Conservation (phyloP, 345 rosid species). For the Cardamine chenopodiifolia region DNA sequence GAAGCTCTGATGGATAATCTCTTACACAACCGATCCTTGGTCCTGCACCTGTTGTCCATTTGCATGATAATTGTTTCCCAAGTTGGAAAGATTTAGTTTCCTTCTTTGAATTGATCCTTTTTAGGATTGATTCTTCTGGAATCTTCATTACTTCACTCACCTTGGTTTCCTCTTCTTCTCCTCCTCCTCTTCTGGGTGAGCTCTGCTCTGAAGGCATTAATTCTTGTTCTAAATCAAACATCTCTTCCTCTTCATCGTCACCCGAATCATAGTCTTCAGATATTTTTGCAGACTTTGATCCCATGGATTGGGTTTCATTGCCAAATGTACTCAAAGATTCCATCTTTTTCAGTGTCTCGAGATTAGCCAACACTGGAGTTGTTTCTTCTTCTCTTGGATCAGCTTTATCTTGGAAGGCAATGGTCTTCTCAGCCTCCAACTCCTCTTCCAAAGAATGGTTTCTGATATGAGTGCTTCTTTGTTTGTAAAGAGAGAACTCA, state of each 20-base stretch:
- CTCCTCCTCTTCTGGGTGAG: slow-evolving; percentile 31
- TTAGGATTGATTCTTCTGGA: slow-evolving; percentile 55
- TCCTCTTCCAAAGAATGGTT: slow-evolving; percentile 66
- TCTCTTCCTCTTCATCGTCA: slow-evolving; percentile 44
- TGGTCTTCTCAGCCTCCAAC: slow-evolving; percentile 46
- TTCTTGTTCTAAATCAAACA: slow-evolving; percentile 39
- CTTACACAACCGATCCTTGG: slow-evolving; percentile 94
- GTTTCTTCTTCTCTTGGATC: slow-evolving; percentile 43
- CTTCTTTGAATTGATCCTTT: slow-evolving; percentile 65
- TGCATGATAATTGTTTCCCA: slow-evolving; percentile 81
- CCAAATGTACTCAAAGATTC: slow-evolving; percentile 39
- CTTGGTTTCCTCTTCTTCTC: slow-evolving; percentile 35
- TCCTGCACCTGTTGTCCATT: slow-evolving; percentile 97
- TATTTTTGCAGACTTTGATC: slow-evolving; percentile 18
- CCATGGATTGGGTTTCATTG: slow-evolving; percentile 31
- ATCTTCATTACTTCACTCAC: slow-evolving; percentile 46
- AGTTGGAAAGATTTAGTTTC: slow-evolving; percentile 67
- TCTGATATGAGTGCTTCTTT: slow-evolving; percentile 61
- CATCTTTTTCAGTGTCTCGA: slow-evolving; percentile 50
- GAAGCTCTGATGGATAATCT: slow-evolving; percentile 83
- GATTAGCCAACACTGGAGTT: slow-evolving; percentile 33
- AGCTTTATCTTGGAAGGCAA: slow-evolving; percentile 32
- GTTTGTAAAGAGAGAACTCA: slow-evolving; percentile 41
- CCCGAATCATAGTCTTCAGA: slow-evolving; percentile 51
- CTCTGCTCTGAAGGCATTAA: slow-evolving; percentile 34